Conservation (phyloP, 805 yeast species). For the Yarrowia divulgata region DNA sequence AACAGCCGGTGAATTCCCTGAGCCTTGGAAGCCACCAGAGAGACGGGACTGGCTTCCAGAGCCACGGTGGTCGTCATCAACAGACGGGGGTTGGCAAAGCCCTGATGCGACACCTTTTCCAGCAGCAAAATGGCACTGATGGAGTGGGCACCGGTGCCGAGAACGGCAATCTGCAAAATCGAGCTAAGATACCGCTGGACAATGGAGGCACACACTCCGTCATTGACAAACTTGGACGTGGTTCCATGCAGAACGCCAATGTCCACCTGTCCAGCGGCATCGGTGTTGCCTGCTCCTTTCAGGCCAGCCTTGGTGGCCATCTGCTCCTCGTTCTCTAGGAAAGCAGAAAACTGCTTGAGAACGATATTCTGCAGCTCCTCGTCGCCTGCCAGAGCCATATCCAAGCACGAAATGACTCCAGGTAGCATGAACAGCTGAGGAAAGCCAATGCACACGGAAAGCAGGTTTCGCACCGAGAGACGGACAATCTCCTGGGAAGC, state of each 20-base stretch:
- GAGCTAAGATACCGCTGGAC: constrained; percentile 64
- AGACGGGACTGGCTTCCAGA: constrained; percentile 61
- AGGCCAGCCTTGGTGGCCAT: constrained; percentile 53
- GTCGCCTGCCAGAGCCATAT: constrained; percentile 57
- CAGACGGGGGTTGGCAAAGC: constrained; percentile 76
- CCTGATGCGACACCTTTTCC: constrained; percentile 63
- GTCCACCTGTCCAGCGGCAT: constrained; percentile 50
- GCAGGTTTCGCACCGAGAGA: constrained; percentile 63
- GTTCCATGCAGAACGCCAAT: constrained; percentile 63
- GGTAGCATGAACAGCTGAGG: constrained; percentile 71
- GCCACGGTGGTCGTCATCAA: constrained; percentile 76
- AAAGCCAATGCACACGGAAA: constrained; percentile 65
- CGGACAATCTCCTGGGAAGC: constrained; percentile 53
- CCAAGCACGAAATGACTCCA: constrained; percentile 62
- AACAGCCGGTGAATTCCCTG: constrained; percentile 61
- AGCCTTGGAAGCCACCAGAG: constrained; percentile 58
- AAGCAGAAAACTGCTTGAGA: constrained; percentile 63
- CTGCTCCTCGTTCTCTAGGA: constrained; percentile 57
- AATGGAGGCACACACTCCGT: constrained; percentile 76
- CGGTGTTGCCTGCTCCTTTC: constrained; percentile 52
- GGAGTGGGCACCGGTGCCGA: constrained; percentile 57
- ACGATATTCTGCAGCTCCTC: constrained; percentile 59
- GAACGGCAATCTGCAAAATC: constrained; percentile 59
- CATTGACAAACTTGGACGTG: constrained; percentile 59
- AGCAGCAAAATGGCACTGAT: constrained; percentile 62